phyloP scores from a whole-genome alignment of 2,329 filamentous ascomycete genomes.

The Colletotrichum graminicola region DNA sequence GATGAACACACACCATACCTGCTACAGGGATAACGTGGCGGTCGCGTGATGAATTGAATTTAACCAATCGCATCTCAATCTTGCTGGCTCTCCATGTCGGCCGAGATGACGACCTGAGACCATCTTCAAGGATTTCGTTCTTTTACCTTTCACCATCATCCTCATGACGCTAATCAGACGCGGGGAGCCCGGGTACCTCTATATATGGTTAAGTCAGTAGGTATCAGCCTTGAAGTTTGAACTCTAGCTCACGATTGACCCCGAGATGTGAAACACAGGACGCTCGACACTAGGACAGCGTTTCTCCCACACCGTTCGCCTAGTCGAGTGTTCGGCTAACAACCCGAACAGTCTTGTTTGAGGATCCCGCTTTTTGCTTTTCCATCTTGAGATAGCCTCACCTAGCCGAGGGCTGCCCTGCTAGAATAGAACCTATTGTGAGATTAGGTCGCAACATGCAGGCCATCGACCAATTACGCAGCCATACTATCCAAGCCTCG shows the following conservation, averaged over 20 bases:
- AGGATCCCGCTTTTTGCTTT: conserved; percentile 21
- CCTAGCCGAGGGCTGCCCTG: conserved; percentile 3
- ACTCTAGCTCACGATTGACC: conserved; percentile 11
- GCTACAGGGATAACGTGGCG: neutral
- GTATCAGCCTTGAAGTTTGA: conserved; percentile 8
- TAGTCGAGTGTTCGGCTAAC: conserved; percentile 11
- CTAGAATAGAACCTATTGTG: neutral
- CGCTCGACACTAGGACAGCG: neutral
- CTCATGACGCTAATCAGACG: conserved; percentile 5
- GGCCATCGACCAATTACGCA: conserved; percentile 1
- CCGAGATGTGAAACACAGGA: conserved; percentile 27
- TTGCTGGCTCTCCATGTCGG: neutral
- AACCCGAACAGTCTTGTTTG: conserved; percentile 14
- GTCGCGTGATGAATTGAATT: neutral
- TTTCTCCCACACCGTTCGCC: neutral
- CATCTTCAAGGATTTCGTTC: neutral
- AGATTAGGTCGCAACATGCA: neutral
- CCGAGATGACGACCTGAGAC: neutral
- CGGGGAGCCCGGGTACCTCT: neutral
- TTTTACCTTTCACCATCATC: neutral
- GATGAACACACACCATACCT: conserved; percentile 24
- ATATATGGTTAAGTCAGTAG: neutral
- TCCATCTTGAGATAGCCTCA: conserved; percentile 19
- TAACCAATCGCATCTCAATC: conserved; percentile 27
- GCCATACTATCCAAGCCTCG: neutral